Evolutionary conservation across 78 protist species (phyloP).

Genomic region (Bigelowiella natans): DNA sequence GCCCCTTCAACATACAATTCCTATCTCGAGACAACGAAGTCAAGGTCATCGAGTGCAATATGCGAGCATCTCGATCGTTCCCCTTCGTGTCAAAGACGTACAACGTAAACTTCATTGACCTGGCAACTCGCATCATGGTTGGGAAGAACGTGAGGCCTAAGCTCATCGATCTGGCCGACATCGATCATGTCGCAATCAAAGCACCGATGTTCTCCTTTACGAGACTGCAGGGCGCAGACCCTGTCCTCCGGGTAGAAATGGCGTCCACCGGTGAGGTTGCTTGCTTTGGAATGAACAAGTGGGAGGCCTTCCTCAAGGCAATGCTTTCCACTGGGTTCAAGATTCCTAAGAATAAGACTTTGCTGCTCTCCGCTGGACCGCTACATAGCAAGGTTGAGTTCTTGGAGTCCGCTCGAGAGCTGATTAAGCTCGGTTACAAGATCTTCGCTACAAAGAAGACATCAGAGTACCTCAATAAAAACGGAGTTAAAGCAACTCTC

Average conservation of each 20-base stretch:
- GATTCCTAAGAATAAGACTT: constrained; percentile 11
- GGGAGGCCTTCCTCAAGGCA: constrained; percentile 87
- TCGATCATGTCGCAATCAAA: background rate
- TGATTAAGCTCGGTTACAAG: constrained; percentile 42
- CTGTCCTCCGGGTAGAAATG: constrained; percentile 93
- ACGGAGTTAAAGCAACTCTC: no score
- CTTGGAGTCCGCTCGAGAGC: constrained; percentile 42
- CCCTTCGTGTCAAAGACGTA: constrained; percentile 78
- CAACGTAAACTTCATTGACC: constrained; percentile 17
- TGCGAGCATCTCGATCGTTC: constrained; percentile 82
- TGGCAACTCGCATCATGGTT: background rate
- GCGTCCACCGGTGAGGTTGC: constrained; percentile 93
- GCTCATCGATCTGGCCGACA: background rate
- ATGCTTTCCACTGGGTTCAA: constrained; percentile 69
- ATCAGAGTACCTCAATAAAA: background rate
- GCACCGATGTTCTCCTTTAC: constrained; percentile 91
- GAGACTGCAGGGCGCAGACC: constrained; percentile 83
- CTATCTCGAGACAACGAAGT: constrained; percentile 71
- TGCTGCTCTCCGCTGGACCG: background rate
- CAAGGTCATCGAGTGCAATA: constrained; percentile 82
- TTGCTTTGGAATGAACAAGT: constrained; percentile 26
- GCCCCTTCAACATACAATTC: constrained; percentile 93
- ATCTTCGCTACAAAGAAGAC: background rate
- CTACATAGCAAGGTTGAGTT: constrained; percentile 38
- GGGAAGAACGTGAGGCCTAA: background rate